Percentiles rank a stretch among this genome's conserved stretches.
Evolutionary conservation across 345 rosid genomes (phyloP).

Genomic region (Laguncularia racemosa): DNA sequence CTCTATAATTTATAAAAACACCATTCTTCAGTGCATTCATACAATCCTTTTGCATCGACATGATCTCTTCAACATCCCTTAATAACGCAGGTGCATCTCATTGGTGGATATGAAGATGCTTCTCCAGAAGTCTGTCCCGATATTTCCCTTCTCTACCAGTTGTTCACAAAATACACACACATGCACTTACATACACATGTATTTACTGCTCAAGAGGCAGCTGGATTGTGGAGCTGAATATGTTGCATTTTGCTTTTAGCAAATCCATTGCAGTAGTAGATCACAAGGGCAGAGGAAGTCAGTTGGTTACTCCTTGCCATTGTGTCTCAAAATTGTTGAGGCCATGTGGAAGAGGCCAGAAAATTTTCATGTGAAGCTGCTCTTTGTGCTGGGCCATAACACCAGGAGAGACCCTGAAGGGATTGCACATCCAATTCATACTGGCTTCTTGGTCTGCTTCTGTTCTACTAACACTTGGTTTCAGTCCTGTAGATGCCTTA

Average conservation of each 20-base stretch:
- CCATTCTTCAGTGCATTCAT: not conserved
- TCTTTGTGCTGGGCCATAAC: constrained; percentile 66
- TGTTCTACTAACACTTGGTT: not conserved
- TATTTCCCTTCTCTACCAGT: not conserved
- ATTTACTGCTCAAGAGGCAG: too few relatives aligned
- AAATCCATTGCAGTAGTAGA: constrained; percentile 12
- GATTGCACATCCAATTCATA: constrained; percentile 54
- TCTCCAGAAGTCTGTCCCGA: constrained; percentile 38
- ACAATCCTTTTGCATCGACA: not conserved
- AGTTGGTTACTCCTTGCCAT: constrained; percentile 57
- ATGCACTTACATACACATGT: too few relatives aligned
- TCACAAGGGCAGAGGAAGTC: constrained; percentile 16
- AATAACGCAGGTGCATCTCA: constrained; percentile 64
- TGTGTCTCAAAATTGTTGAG: constrained; percentile 66
- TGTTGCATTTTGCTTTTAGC: constrained; percentile 48
- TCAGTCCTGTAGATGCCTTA: not conserved
- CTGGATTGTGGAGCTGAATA: constrained; percentile 10
- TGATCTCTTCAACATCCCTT: too few relatives aligned
- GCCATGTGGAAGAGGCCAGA: constrained; percentile 55
- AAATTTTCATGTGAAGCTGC: constrained; percentile 53
- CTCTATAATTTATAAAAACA: too few relatives aligned
- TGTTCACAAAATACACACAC: too few relatives aligned
- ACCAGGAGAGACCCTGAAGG: constrained; percentile 59
- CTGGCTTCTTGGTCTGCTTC: constrained; percentile 62
- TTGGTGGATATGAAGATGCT: constrained; percentile 82